phyloP scores from a whole-genome alignment of 345 rosid species.

The Arabis hirsuta region DNA sequence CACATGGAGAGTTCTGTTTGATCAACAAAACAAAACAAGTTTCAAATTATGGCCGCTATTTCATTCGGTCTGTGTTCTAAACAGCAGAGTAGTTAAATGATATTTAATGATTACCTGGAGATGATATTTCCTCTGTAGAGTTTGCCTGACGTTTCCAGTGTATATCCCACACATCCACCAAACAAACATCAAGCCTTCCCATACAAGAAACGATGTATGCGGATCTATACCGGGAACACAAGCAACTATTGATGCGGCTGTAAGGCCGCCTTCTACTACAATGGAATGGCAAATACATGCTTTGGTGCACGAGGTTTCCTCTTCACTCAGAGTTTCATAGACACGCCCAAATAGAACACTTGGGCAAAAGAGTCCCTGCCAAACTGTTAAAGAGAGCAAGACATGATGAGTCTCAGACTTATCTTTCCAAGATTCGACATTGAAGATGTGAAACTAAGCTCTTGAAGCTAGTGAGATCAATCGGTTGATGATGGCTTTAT shows the following conservation, averaged over 20 bases:
- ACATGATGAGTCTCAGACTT: background rate
- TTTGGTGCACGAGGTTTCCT: conserved; percentile 81
- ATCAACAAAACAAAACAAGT: conserved; percentile 17
- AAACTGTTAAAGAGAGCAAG: conserved; percentile 52
- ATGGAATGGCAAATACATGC: conserved; percentile 86
- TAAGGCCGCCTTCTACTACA: conserved; percentile 86
- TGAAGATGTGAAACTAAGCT: background rate
- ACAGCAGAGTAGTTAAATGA: background rate
- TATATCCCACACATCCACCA: conserved; percentile 99
- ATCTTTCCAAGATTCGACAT: background rate
- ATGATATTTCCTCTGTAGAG: conserved; percentile 87
- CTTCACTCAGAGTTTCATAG: conserved; percentile 76
- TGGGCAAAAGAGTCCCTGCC: conserved; percentile 90
- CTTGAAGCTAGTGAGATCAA: background rate
- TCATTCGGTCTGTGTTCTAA: background rate
- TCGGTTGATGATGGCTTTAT: background rate
- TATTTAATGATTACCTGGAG: conserved; percentile 61
- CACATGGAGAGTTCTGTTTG: conserved; percentile 87
- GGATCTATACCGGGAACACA: conserved; percentile 78
- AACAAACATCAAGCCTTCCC: conserved; percentile 87
- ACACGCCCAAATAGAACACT: conserved; percentile 92
- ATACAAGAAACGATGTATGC: conserved; percentile 72
- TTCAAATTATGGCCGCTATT: background rate
- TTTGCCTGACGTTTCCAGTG: conserved; percentile 80
- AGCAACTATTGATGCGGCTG: conserved; percentile 69